Evolutionary conservation across 768 basidiomycete species (phyloP).

Genomic region (Mycena vitilis): DNA sequence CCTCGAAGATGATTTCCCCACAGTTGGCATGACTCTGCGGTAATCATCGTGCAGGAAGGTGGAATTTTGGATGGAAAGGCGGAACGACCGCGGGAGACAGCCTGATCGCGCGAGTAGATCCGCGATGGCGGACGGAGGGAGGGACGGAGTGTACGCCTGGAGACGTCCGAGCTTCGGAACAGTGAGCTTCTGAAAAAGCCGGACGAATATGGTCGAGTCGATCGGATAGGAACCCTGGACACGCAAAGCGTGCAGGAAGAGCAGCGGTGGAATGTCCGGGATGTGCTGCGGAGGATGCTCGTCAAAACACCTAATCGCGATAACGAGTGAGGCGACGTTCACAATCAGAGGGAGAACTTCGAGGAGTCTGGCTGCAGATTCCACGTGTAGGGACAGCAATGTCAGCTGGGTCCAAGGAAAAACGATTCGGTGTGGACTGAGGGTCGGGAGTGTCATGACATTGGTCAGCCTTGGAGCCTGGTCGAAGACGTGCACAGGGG

Average conservation of each 20-base stretch:
- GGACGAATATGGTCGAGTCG: too few species aligned
- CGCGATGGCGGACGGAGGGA: neutral
- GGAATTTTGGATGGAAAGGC: too few species aligned
- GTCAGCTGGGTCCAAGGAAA: neutral
- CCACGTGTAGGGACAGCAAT: neutral
- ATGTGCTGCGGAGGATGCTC: neutral
- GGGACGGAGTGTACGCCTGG: too few species aligned
- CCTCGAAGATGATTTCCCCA: too few species aligned
- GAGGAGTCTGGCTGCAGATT: neutral
- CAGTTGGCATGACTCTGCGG: too few species aligned
- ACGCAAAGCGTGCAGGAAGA: neutral
- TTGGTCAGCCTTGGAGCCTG: neutral
- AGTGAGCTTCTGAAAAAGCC: too few species aligned
- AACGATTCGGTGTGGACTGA: neutral
- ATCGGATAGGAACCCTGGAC: neutral
- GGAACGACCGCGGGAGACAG: neutral
- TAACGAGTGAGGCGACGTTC: neutral
- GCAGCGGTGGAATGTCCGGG: neutral
- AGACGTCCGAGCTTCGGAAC: neutral
- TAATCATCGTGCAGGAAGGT: too few species aligned
- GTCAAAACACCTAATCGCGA: neutral
- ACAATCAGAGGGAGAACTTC: neutral
- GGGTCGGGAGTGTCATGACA: neutral
- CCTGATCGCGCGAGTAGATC: neutral
- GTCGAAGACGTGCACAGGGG: neutral